phyloP scores from a whole-genome alignment of 2,329 filamentous ascomycete genomes.

The Rachicladosporium sp. region DNA sequence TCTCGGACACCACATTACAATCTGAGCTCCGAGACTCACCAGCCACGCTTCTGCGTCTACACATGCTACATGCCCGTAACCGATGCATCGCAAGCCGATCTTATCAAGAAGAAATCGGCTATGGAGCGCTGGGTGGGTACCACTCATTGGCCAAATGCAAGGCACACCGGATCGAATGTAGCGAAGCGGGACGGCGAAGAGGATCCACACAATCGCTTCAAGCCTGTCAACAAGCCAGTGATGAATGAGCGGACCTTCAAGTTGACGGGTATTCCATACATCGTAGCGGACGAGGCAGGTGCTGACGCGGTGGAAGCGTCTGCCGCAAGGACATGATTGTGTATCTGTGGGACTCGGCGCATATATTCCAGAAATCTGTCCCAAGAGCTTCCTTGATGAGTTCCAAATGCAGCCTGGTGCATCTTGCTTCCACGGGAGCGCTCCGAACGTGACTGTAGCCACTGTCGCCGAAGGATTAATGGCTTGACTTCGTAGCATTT shows the following conservation, averaged over 20 bases:
- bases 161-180: conserved; percentile 18
- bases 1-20: conserved; percentile 19
- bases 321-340: background rate
- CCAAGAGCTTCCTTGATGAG: too few species aligned
- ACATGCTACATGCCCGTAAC: conserved; percentile 18
- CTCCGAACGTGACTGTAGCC: too few species aligned
- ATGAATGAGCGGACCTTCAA: conserved; percentile 32
- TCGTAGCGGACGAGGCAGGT: conserved; percentile 9
- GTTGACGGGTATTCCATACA: conserved; percentile 39
- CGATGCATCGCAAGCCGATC: conserved; percentile 17
- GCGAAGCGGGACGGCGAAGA: conserved; percentile 21
- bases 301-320: conserved; percentile 1
- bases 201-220: conserved; percentile 24
- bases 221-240: conserved; percentile 29
- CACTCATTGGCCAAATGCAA: conserved; percentile 18
- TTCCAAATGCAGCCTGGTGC: too few species aligned
- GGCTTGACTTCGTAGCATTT: too few species aligned
- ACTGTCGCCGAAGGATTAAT: too few species aligned
- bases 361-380: too few species aligned
- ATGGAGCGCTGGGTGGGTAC: conserved; percentile 16
- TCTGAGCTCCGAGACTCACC: conserved; percentile 6
- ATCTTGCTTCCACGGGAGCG: too few species aligned
- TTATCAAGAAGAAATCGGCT: conserved; percentile 2
- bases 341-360: too few species aligned
- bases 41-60: conserved; percentile 18